These are phyloP conservation scores for Malus hybrid DNA, from an alignment of 331 rosid genomes.

Conservation along the genomic window DNA sequence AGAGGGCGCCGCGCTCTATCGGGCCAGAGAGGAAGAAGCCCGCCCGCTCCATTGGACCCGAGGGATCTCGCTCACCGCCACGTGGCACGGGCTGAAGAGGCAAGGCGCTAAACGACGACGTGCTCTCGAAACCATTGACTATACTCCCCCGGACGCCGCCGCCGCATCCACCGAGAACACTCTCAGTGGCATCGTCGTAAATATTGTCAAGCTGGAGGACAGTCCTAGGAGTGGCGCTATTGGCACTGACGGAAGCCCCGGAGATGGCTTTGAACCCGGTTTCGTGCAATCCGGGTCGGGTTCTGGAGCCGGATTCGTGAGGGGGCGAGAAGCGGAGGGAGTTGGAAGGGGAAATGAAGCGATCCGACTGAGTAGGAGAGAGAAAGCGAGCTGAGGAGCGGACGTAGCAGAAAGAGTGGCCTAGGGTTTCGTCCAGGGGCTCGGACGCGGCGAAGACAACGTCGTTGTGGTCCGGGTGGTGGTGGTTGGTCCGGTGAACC, in stretches of 20 bases:
- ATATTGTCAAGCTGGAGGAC: conserved; percentile 56
- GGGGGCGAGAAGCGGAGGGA: conserved; percentile 85
- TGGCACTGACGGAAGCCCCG: conserved; percentile 95
- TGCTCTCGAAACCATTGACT: conserved; percentile 79
- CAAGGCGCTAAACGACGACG: conserved; percentile 63
- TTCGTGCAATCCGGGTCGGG: conserved; percentile 54
- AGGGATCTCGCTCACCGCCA: conserved; percentile 51
- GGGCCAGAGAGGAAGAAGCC: conserved; percentile 92
- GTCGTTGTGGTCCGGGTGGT: conserved; percentile 27
- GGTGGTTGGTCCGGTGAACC: conserved; percentile 35
- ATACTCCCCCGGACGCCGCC: conserved; percentile 35
- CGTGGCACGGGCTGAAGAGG: conserved; percentile 76
- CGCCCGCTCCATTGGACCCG: conserved; percentile 58
- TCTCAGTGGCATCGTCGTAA: conserved; percentile 48
- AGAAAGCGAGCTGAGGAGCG: conserved; percentile 72
- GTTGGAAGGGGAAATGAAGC: conserved; percentile 69
- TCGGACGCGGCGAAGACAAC: conserved; percentile 49
- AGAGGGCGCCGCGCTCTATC: conserved; percentile 72
- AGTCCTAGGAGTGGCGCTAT: conserved; percentile 68
- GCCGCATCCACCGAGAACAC: conserved; percentile 19
- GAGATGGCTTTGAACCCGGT: conserved; percentile 78
- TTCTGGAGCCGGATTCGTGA: conserved; percentile 32
- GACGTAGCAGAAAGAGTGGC: conserved; percentile 90
- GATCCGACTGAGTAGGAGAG: conserved; percentile 82
- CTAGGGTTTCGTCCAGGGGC: conserved; percentile 93